Percentiles rank a stretch among this genome's conserved stretches.
Evolutionary conservation across 2,329 filamentous ascomycete species (phyloP).

Genomic region (Dothistroma septosporum): DNA sequence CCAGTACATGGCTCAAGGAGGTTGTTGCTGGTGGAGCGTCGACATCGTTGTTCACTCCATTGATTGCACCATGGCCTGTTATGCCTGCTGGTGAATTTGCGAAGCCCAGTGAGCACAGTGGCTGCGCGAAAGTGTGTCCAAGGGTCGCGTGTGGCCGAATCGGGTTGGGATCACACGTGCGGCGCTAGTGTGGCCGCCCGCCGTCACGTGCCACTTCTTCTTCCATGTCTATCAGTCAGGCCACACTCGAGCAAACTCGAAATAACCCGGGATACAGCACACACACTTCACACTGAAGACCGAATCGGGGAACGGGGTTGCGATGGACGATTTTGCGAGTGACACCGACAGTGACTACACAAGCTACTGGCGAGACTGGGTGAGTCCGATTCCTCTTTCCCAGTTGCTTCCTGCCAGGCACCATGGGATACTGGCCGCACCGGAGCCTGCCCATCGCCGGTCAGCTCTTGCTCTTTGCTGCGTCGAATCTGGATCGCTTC

Average conservation of each 20-base stretch:
- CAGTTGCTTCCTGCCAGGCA: neutral
- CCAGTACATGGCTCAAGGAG: conserved; percentile 70
- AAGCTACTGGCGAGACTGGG: conserved; percentile 99
- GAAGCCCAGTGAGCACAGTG: neutral
- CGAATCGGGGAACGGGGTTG: neutral
- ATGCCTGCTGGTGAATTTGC: neutral
- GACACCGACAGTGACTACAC: conserved; percentile 99
- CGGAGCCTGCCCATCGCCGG: neutral
- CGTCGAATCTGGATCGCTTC: neutral
- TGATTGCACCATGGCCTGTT: neutral
- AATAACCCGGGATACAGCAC: neutral
- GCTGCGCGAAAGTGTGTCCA: too few species aligned
- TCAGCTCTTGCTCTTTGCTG: neutral
- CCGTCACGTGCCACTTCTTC: neutral
- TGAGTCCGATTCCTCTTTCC: conserved; percentile 42
- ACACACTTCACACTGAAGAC: neutral
- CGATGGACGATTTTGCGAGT: conserved; percentile 95
- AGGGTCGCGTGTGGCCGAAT: neutral
- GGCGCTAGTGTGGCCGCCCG: neutral
- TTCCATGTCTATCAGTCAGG: neutral
- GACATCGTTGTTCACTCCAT: conserved; percentile 7
- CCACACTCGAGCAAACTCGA: neutral
- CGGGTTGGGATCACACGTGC: neutral
- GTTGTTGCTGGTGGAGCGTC: conserved; percentile 10
- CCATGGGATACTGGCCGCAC: neutral